Evolutionary conservation across 2,329 filamentous ascomycete genomes (phyloP).

Genomic region (Colletotrichum tamarilloi): DNA sequence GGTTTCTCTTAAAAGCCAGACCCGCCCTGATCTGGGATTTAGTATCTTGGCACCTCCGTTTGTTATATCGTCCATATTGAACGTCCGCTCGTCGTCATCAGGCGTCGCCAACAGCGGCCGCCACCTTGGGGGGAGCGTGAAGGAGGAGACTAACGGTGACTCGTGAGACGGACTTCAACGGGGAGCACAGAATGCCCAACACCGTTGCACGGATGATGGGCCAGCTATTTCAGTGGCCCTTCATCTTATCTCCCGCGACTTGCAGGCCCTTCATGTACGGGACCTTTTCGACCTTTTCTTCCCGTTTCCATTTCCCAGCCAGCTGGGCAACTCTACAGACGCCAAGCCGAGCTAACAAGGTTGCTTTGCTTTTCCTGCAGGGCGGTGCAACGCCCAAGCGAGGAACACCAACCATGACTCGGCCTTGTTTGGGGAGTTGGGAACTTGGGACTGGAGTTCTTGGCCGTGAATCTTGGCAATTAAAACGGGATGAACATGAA

Average conservation of each 20-base stretch:
- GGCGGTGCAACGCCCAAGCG: constrained; percentile 1
- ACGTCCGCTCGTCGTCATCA: neutral
- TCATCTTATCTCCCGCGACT: constrained; percentile 15
- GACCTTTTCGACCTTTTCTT: neutral
- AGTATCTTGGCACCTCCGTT: constrained; percentile 18
- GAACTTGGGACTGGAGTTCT: neutral
- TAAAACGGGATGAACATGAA: constrained; percentile 21
- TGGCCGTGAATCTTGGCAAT: constrained; percentile 28
- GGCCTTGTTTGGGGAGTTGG: constrained; percentile 3
- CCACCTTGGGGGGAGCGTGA: neutral
- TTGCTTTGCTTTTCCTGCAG: constrained; percentile 14
- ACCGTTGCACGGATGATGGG: neutral
- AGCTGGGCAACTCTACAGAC: neutral
- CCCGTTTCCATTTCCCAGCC: constrained; percentile 20
- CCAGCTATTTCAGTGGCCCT: neutral
- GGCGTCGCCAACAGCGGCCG: neutral
- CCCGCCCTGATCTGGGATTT: constrained; percentile 19
- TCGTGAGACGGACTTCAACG: too few species aligned
- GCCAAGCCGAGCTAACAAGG: constrained; percentile 18
- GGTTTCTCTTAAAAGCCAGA: constrained; percentile 13
- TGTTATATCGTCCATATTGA: neutral
- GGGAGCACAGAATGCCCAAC: neutral
- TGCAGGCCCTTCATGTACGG: neutral
- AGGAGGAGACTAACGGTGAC: neutral
- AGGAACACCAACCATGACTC: constrained; percentile 18